phyloP scores from a whole-genome alignment of 805 yeast species.

The Hemisphaericaspora nanyangensis region DNA sequence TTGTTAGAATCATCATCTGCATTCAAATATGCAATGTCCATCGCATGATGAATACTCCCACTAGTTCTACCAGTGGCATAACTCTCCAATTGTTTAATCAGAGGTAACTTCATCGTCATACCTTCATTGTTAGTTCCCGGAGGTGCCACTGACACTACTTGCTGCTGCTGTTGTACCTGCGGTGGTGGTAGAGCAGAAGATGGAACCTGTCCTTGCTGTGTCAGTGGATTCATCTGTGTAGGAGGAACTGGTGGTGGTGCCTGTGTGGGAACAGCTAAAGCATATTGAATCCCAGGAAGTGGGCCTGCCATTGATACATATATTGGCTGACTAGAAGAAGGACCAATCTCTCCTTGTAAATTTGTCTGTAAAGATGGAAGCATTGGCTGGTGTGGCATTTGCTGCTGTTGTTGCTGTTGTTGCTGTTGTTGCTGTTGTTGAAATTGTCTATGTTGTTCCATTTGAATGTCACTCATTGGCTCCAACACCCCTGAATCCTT shows the following conservation, averaged over 20 bases:
- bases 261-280: no score
- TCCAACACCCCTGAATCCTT: not conserved
- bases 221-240: no score
- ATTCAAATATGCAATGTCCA: constrained; percentile 1
- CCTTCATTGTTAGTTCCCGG: not conserved
- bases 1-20: not conserved
- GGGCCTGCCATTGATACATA: not conserved
- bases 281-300: not conserved
- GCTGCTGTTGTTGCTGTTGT: constrained; percentile 6
- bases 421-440: constrained; percentile 7
- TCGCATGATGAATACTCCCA: not conserved
- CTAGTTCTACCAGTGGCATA: not conserved
- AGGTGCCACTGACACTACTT: not conserved
- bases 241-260: no score
- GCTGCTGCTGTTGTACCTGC: not conserved
- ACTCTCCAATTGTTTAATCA: constrained; percentile 9
- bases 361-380: not conserved
- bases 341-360: not conserved
- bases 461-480: constrained; percentile 11
- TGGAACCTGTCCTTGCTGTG: no score
- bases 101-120: constrained; percentile 3
- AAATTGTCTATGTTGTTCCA: constrained; percentile 1
- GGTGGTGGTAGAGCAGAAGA: not conserved
- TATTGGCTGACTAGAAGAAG: not conserved
- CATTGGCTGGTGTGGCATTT: constrained; percentile 2